A percentile compares a stretch with the other conserved stretches of the same genome.
Evolutionary conservation across 257 asterid species (phyloP).

Genomic region (Solanum dulcamara): DNA sequence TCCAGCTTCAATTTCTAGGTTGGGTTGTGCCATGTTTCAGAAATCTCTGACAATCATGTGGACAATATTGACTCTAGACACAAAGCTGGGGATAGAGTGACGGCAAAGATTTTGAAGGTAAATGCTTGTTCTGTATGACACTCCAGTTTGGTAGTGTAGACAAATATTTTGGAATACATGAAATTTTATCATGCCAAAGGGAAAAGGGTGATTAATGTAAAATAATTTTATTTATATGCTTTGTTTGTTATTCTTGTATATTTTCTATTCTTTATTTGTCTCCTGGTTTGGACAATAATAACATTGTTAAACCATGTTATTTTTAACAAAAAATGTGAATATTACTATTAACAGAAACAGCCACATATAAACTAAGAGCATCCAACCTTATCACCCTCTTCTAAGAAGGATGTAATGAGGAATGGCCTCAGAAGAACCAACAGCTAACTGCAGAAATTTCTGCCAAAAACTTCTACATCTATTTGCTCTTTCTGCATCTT

Average conservation of each 20-base stretch:
- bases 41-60: slow-evolving; percentile 67
- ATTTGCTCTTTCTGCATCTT: too few relatives aligned
- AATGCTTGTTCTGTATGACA: slow-evolving; percentile 7
- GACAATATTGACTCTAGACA: slow-evolving; percentile 38
- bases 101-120: slow-evolving; percentile 80
- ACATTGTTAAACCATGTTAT: too few relatives aligned
- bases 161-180: background rate
- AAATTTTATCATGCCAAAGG: background rate
- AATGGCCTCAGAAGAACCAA: too few relatives aligned
- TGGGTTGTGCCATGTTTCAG: slow-evolving; percentile 92
- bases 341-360: too few relatives aligned
- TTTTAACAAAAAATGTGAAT: too few relatives aligned
- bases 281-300: background rate
- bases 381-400: too few relatives aligned
- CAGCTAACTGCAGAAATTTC: too few relatives aligned
- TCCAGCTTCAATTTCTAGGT: slow-evolving; percentile 39
- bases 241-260: background rate
- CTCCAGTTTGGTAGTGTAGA: background rate
- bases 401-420: too few relatives aligned
- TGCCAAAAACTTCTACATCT: too few relatives aligned
- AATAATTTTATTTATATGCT: background rate
- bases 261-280: background rate
- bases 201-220: background rate
- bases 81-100: slow-evolving; percentile 70
- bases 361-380: too few relatives aligned